Base-by-base conservation (phyloP, 768 basidiomycete genomes). In the Calvatia gigantea region DNA sequence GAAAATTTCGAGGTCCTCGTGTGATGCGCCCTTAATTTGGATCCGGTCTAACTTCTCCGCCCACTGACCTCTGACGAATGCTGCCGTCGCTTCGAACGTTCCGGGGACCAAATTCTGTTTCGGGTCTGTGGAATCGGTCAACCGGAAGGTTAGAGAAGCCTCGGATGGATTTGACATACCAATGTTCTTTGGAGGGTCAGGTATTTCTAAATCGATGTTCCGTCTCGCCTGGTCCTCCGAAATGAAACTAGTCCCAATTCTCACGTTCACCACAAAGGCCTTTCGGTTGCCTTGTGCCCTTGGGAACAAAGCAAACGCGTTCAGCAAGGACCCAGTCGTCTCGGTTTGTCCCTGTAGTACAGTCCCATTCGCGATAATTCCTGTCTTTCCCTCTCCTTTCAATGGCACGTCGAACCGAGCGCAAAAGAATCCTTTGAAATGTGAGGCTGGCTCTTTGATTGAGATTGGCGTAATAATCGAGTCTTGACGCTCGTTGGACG, bases 181-280 rank as follows among this genome's bases (percentile, higher is more conserved):
- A 28, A 19, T 6, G 17, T 29, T 47, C 35, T 39, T 37, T 7
- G 44, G 23, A 23, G 23, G 21, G 47, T 67, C 61, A 0, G 69
- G 70, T 27, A 69, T 64, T 49, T 72, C 70, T 0, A 49, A 67
- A 29, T 79, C 76, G 50, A 84, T 60, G 59, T 83, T 82, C 48
- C 65, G 60, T 33, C 78, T 68, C 2, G 86, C 86, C 55, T 89
- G 87, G 2, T 84, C 82, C 4, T 82, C 69, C 2, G 85, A 87
- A 55, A 91, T 87, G 65, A 89, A 88, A 5, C 86, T 88, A 2
- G 86, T 84, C 2, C 85, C 86, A 2, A 91, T 72, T n/a, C 83
- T 73, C 8, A 87, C 79, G 8, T 81, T 76, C 33, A 87, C 71
- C 4, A 68, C 65, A 23, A 56, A 28, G 2, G 27, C 65, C 57